Conservation (phyloP, 768 basidiomycete genomes). For the Mycena metata region DNA sequence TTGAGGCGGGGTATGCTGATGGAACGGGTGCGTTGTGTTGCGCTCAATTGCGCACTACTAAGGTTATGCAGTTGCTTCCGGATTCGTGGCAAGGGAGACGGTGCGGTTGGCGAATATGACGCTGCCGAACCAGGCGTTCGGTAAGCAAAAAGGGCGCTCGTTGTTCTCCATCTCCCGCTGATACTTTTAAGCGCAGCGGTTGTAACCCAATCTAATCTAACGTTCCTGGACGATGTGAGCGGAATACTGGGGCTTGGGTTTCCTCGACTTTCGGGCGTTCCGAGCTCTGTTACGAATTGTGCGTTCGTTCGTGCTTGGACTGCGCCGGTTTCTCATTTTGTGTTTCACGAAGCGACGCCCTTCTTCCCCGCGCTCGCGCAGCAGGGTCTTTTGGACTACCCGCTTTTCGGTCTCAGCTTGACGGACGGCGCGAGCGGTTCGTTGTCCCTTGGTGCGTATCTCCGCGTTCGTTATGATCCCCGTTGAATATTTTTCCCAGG, state of each 20-base stretch:
- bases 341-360: slow-evolving; percentile 65
- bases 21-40: slow-evolving; percentile 66
- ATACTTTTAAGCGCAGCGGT: slow-evolving; percentile 58
- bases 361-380: slow-evolving; percentile 75
- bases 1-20: slow-evolving; percentile 75
- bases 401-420: slow-evolving; percentile 80
- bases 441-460: slow-evolving; percentile 68
- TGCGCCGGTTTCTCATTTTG: slow-evolving; percentile 16
- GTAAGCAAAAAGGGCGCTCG: slow-evolving; percentile 53
- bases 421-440: slow-evolving; percentile 71
- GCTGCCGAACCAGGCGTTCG: slow-evolving; percentile 73
- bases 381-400: slow-evolving; percentile 77
- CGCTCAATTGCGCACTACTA: not conserved
- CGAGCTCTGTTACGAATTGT: slow-evolving; percentile 63
- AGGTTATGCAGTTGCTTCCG: slow-evolving; percentile 64
- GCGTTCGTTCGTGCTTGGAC: slow-evolving; percentile 35
- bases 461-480: slow-evolving; percentile 5
- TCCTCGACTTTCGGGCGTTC: slow-evolving; percentile 76
- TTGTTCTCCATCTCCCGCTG: not conserved
- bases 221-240: slow-evolving; percentile 72
- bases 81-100: slow-evolving; percentile 79
- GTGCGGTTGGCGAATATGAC: slow-evolving; percentile 73
- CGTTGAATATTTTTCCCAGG: slow-evolving; percentile 55
- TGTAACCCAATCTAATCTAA: slow-evolving; percentile 72
- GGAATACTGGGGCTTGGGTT: slow-evolving; percentile 85